Conservation (phyloP, 345 rosid genomes). For the Euphorbia pulcherrima region DNA sequence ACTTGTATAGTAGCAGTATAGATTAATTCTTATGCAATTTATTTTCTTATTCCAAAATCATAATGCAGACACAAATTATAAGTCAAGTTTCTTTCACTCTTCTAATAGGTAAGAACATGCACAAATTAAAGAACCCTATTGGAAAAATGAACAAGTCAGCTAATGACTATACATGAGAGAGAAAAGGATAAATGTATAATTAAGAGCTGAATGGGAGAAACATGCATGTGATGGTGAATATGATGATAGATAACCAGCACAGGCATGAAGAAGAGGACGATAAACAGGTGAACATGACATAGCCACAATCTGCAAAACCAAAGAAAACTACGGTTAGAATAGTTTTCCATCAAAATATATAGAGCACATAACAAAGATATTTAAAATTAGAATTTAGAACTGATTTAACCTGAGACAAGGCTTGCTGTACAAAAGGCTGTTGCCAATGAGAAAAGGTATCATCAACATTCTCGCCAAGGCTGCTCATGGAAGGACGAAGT, state of each 20-base stretch:
- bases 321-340: slow-evolving; percentile 21
- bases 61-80: neutral
- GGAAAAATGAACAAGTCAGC: neutral
- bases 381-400: neutral
- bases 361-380: neutral
- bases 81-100: neutral
- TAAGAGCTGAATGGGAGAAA: slow-evolving; percentile 23
- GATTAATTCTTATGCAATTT: neutral
- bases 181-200: slow-evolving; percentile 10
- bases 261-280: slow-evolving; percentile 62
- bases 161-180: neutral
- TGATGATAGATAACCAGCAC: slow-evolving; percentile 71
- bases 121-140: neutral
- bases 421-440: slow-evolving; percentile 63
- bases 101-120: neutral
- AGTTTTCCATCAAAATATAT: slow-evolving; percentile 5
- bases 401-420: slow-evolving; percentile 59
- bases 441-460: slow-evolving; percentile 65
- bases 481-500: slow-evolving; percentile 58
- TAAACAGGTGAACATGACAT: slow-evolving; percentile 55
- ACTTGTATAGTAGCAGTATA: neutral
- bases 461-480: slow-evolving; percentile 46
- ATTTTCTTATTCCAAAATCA: neutral
- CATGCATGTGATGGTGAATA: slow-evolving; percentile 79
- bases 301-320: slow-evolving; percentile 60